A percentile compares a stretch with the other conserved stretches of the same genome.
Evolutionary conservation across 1,284 basidiomycete genomes (phyloP).

Genomic region (Tilletiopsis washingtonensis): DNA sequence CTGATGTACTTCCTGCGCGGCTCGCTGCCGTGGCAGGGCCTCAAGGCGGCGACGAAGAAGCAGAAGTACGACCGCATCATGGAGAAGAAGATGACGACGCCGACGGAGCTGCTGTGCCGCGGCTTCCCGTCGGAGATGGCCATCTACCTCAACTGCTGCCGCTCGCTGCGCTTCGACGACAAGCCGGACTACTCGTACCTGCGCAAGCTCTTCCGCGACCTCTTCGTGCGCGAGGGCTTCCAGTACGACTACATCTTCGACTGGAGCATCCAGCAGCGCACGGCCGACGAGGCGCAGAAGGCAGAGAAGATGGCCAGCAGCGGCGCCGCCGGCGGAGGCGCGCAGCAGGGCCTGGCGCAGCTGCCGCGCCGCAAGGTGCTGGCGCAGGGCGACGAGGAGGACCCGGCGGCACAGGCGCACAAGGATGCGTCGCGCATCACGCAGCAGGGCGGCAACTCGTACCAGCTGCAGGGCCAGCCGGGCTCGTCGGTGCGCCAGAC

Average conservation of each 20-base stretch:
- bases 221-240: slow-evolving; percentile 48
- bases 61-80: slow-evolving; percentile 49
- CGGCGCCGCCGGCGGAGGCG: slow-evolving; percentile 17
- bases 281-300: slow-evolving; percentile 35
- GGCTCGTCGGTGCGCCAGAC: too few species aligned
- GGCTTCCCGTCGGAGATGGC: slow-evolving; percentile 48
- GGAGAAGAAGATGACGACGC: slow-evolving; percentile 49
- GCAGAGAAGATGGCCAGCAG: slow-evolving; percentile 5
- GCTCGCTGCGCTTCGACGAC: slow-evolving; percentile 48
- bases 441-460: too few species aligned
- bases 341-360: slow-evolving; percentile 29
- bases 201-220: slow-evolving; percentile 49
- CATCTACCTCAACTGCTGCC: slow-evolving; percentile 49
- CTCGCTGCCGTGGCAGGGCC: slow-evolving; percentile 46
- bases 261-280: slow-evolving; percentile 46
- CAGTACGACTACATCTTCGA: slow-evolving; percentile 49
- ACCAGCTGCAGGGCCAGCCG: too few species aligned
- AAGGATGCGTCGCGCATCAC: too few species aligned
- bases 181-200: slow-evolving; percentile 49
- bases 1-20: slow-evolving; percentile 48
- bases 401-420: background rate
- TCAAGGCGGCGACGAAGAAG: slow-evolving; percentile 48
- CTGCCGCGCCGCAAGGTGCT: slow-evolving; percentile 45
- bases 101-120: slow-evolving; percentile 47
- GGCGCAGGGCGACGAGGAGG: slow-evolving; percentile 10